A percentile compares a stretch with the other conserved stretches of the same genome.
Conservation (phyloP, 2,329 filamentous ascomycete species). For the Truncatella angustata region DNA sequence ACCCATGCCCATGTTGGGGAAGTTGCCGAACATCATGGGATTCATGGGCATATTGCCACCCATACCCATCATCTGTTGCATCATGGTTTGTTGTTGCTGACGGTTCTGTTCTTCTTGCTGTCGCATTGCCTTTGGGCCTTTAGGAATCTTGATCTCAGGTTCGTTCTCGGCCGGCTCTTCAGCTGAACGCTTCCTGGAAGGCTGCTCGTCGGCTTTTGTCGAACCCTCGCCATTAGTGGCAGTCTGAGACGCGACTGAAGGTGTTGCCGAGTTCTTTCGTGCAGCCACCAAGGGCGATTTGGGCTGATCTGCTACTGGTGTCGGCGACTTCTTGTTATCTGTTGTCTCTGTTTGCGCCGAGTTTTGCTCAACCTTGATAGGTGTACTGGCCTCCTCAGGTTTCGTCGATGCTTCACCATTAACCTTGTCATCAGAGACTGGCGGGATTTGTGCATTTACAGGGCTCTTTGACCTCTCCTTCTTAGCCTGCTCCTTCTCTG, state of each 20-base stretch:
- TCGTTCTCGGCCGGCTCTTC: constrained; percentile 65
- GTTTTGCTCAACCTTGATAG: constrained; percentile 27
- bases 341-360: constrained; percentile 27
- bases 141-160: constrained; percentile 62
- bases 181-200: constrained; percentile 76
- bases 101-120: constrained; percentile 47
- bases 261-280: constrained; percentile 20
- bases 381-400: constrained; percentile 32
- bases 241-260: constrained; percentile 22
- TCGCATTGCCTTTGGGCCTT: constrained; percentile 65
- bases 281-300: constrained; percentile 27
- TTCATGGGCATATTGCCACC: constrained; percentile 1
- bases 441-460: constrained; percentile 32
- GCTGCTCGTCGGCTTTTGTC: constrained; percentile 17
- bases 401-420: constrained; percentile 38
- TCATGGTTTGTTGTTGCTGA: constrained; percentile 42
- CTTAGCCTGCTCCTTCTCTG: constrained; percentile 51
- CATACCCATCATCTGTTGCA: constrained; percentile 34
- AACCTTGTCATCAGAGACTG: constrained; percentile 26
- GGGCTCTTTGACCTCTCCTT: constrained; percentile 50
- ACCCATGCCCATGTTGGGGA: constrained; percentile 22
- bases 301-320: constrained; percentile 27
- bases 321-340: constrained; percentile 25
- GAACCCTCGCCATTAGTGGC: constrained; percentile 19
- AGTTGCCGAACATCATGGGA: constrained; percentile 33